Conservation (phyloP, 2,329 filamentous ascomycete genomes). For the Aspergillus hortae region DNA sequence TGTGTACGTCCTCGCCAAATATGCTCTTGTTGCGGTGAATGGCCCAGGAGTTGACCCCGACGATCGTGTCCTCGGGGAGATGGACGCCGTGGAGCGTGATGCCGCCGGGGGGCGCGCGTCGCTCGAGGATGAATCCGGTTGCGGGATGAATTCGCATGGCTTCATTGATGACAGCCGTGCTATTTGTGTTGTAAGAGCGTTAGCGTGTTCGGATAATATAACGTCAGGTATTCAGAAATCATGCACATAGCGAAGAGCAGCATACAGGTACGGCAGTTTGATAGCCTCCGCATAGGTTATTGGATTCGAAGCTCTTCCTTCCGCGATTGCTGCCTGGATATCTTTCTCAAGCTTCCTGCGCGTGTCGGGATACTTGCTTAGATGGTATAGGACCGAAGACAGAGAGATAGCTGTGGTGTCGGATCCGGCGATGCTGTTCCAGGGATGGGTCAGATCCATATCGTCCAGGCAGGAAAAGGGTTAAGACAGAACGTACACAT, state of each 20-base stretch:
- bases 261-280: not conserved
- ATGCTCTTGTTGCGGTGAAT: conserved; percentile 1
- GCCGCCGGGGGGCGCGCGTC: not conserved
- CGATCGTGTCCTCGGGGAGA: conserved; percentile 1
- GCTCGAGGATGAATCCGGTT: not conserved
- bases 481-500: not conserved
- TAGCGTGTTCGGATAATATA: not conserved
- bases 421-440: not conserved
- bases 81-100: not conserved
- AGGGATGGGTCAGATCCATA: not conserved
- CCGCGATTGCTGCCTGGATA: not conserved
- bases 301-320: not conserved
- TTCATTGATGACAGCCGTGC: not conserved
- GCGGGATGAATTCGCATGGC: not conserved
- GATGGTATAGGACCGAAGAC: not conserved
- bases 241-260: not conserved
- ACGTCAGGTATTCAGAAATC: not conserved
- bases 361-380: not conserved
- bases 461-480: not conserved
- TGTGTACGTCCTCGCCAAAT: conserved; percentile 1
- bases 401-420: not conserved
- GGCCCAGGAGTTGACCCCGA: conserved; percentile 4
- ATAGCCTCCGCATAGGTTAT: not conserved
- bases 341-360: not conserved
- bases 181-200: not conserved